phyloP scores from a whole-genome alignment of 352 stramenopile species.

The Pythium folliculosum region DNA sequence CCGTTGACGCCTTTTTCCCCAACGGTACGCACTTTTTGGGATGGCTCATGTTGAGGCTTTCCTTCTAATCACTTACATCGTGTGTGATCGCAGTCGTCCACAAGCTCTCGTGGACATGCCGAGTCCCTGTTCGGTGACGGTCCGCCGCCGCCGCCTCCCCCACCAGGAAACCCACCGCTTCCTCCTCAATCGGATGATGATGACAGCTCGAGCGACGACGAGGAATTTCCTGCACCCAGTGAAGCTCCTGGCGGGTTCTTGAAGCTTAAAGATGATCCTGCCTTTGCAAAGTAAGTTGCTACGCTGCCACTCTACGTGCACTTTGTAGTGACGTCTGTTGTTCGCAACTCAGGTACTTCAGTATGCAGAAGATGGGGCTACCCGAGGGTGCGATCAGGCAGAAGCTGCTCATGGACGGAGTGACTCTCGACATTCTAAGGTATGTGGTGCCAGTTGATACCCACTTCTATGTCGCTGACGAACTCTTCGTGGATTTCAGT shows the following conservation, averaged over 20 bases:
- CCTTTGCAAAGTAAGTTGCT: conserved; percentile 59
- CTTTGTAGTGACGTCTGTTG: not conserved
- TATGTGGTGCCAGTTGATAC: conserved; percentile 24
- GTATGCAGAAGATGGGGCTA: conserved; percentile 82
- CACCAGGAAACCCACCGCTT: conserved; percentile 33
- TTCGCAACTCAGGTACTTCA: conserved; percentile 68
- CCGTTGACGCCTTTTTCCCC: conserved; percentile 51
- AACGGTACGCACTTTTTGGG: conserved; percentile 38
- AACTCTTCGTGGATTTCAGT: conserved; percentile 30
- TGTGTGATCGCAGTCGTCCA: conserved; percentile 30
- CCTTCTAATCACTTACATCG: not conserved
- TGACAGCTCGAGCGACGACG: conserved; percentile 62
- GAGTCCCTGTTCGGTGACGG: conserved; percentile 56
- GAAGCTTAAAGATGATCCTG: conserved; percentile 82
- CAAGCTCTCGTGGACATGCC: conserved; percentile 42
- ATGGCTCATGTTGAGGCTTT: not conserved
- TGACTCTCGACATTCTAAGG: conserved; percentile 75
- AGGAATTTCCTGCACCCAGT: conserved; percentile 26
- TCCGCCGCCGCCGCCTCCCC: conserved; percentile 45
- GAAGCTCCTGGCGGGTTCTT: conserved; percentile 37
- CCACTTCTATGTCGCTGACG: not conserved
- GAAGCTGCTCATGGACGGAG: conserved; percentile 79
- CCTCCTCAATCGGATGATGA: conserved; percentile 41
- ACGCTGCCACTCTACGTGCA: no score
- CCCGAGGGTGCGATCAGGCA: conserved; percentile 79